These are phyloP conservation scores for Limnomonas spitsbergensis DNA, from an alignment of 139 green algal genomes.

Conservation along the genomic window DNA sequence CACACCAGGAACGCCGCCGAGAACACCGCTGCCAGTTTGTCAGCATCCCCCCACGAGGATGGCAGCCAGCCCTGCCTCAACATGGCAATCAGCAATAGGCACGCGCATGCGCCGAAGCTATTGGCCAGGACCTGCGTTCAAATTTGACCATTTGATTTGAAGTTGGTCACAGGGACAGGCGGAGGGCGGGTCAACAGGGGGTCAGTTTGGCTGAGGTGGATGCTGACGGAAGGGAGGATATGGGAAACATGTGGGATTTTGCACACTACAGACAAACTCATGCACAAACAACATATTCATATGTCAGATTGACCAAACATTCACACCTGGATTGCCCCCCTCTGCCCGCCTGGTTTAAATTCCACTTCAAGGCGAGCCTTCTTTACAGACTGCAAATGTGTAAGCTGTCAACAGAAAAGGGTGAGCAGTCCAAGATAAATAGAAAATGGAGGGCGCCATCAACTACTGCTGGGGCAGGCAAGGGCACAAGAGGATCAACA, in stretches of 20 bases:
- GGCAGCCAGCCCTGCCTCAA: neutral
- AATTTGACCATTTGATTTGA: neutral
- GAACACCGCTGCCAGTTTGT: neutral
- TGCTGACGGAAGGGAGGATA: neutral
- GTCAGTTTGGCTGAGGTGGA: neutral
- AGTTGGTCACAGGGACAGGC: neutral
- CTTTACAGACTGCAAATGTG: neutral
- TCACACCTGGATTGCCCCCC: neutral
- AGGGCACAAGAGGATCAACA: no score
- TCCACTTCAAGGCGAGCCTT: neutral
- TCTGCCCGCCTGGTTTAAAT: neutral
- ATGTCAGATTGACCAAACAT: neutral
- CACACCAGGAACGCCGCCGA: conserved; percentile 20
- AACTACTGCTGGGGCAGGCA: no score
- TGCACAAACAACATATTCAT: neutral
- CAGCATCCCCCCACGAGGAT: neutral
- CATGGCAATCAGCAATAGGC: neutral
- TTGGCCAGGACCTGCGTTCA: conserved; percentile 23
- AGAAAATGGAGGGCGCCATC: no score
- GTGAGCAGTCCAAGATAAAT: no score
- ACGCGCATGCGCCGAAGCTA: conserved; percentile 8
- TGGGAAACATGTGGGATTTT: neutral
- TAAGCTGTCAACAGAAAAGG: no score
- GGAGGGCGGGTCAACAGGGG: neutral
- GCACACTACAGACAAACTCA: neutral